phyloP scores from a whole-genome alignment of 768 basidiomycete species.

The Dictyophora rubrovolvata region DNA sequence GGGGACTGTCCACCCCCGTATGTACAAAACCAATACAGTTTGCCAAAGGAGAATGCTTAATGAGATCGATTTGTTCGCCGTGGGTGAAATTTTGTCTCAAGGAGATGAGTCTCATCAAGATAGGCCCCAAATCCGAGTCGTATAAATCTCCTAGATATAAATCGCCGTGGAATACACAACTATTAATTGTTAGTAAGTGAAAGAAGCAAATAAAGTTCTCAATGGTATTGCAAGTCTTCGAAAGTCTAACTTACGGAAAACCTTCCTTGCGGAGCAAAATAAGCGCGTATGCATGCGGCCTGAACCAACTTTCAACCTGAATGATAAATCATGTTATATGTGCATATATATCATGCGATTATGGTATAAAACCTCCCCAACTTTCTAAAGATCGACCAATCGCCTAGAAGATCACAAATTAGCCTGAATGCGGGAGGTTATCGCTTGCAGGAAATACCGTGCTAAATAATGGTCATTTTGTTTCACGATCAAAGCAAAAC shows the following conservation, averaged over 20 bases:
- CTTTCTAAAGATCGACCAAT: constrained; percentile 72
- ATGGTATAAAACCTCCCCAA: constrained; percentile 44
- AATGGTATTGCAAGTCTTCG: neutral
- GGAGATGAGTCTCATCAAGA: constrained; percentile 45
- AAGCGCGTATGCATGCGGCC: constrained; percentile 72
- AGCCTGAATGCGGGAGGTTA: neutral
- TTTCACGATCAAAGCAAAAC: neutral
- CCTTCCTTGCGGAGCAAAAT: constrained; percentile 63
- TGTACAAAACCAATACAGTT: constrained; percentile 75
- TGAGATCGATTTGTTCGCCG: constrained; percentile 54
- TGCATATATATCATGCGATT: neutral
- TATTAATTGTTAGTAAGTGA: constrained; percentile 18
- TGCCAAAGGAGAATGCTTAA: constrained; percentile 24
- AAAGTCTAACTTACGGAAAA: constrained; percentile 49
- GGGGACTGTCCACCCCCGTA: constrained; percentile 38
- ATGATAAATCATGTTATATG: neutral
- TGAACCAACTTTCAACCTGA: constrained; percentile 63
- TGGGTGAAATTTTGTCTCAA: constrained; percentile 60
- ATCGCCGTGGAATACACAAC: constrained; percentile 85
- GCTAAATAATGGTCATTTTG: neutral
- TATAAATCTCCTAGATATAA: constrained; percentile 67
- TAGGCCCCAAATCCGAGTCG: constrained; percentile 38
- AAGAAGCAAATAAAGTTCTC: neutral
- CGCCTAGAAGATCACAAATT: constrained; percentile 28
- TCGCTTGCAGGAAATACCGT: neutral